phyloP scores from a whole-genome alignment of 192 early-diverging fungal genomes.

The Coemansia sp. region DNA sequence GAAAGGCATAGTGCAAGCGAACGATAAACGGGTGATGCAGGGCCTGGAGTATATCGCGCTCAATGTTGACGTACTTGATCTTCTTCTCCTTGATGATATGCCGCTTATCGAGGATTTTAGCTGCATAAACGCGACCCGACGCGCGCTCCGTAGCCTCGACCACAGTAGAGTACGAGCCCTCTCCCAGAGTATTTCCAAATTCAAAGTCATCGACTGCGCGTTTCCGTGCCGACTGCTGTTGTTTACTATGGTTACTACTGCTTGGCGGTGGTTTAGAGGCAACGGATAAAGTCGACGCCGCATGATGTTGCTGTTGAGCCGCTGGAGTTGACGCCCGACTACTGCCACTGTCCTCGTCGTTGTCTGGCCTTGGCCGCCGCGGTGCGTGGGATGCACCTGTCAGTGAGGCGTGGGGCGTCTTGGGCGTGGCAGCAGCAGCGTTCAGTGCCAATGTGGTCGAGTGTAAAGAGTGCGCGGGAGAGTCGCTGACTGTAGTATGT shows the following conservation, averaged over 20 bases:
- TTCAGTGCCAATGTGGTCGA: constrained; percentile 24
- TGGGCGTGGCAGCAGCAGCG: constrained; percentile 35
- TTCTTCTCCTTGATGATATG: constrained; percentile 94
- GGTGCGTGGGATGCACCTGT: constrained; percentile 8
- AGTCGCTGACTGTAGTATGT: constrained; percentile 26
- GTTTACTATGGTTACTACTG: constrained; percentile 12
- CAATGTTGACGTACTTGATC: constrained; percentile 93
- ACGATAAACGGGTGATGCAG: constrained; percentile 91
- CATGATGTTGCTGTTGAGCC: constrained; percentile 15
- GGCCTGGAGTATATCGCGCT: constrained; percentile 84
- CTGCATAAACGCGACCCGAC: constrained; percentile 75
- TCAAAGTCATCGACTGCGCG: constrained; percentile 82
- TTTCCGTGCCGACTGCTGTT: constrained; percentile 56
- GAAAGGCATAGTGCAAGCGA: constrained; percentile 93
- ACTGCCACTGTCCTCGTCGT: not conserved
- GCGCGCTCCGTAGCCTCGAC: constrained; percentile 74
- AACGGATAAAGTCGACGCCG: constrained; percentile 7
- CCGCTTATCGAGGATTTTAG: constrained; percentile 84
- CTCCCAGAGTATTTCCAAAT: constrained; percentile 83
- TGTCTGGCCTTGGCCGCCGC: not conserved
- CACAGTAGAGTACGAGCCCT: constrained; percentile 96
- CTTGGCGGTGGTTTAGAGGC: not conserved
- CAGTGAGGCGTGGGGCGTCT: constrained; percentile 8
- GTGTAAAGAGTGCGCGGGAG: constrained; percentile 31
- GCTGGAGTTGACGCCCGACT: not conserved